Evolutionary conservation across 2,329 filamentous ascomycete genomes (phyloP), one percentile per base, ranked within the genome.

Genomic region (Penicillium aurantiogriseum): DNA sequence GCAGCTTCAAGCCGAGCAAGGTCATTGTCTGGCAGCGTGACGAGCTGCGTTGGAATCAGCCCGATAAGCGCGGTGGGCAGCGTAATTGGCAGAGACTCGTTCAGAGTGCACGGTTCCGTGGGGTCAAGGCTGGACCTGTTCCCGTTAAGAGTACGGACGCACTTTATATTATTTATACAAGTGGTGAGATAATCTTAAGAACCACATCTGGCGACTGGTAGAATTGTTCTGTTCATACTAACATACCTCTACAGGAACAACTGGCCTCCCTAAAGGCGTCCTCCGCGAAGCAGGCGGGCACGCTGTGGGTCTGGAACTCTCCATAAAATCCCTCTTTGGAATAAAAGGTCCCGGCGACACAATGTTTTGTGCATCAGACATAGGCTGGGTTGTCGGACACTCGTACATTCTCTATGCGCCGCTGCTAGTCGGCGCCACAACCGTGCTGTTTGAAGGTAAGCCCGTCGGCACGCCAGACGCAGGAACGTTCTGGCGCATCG

Each of bases 371-470:
- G 88, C 89, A 1, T 91, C 88, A 15, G 92, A 97, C 69, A 93
- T 97, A 56, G 93, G 92, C 33, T 97, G 92, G 93, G 91, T 92
- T 0, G 90, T 94, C 0, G 90, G 90, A 3, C 86, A 92, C 70
- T 89, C 86, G 6, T 97, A 94, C 71, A 96, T 96, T 61, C 80
- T 96, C 13, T 97, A 97, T 69, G 92, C 86, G 4, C 92, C 92
- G 13, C 83, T 97, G 6, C 83, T 97, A 2, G 85, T 88, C 0
- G 92, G 92, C 5, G 92, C 92, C 2, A 88, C 92, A 1, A 96
- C 91, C 0, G 85, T 97, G 1, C 80, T 97, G 0, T 97, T 92
- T 72, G 92, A 97, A 76, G 93, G 92, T n/a, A 97, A 97, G 65
- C 92, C 92, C 0, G 81, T 96, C 13, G 92, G 92, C 5, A 96